A percentile compares a stretch with the other conserved stretches of the same genome.
These are phyloP conservation scores for Raphanus raphanistrum DNA, from an alignment of 345 rosid species.

Conservation along the genomic window DNA sequence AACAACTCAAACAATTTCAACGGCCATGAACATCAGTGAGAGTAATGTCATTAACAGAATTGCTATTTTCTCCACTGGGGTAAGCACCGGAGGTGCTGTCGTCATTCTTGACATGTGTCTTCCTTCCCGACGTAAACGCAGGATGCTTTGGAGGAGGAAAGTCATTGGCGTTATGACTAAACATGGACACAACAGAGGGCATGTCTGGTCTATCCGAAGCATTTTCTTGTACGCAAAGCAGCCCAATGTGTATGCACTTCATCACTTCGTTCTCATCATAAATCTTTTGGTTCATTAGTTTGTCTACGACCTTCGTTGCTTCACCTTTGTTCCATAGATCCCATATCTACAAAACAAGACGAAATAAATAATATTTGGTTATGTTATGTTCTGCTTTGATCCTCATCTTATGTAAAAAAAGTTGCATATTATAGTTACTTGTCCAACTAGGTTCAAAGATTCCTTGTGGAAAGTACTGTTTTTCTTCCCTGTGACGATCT, in stretches of 20 bases:
- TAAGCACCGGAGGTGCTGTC: slow-evolving; percentile 14
- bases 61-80: slow-evolving; percentile 25
- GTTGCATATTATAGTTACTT: slow-evolving; percentile 43
- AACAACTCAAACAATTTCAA: slow-evolving; percentile 8
- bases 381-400: slow-evolving; percentile 1
- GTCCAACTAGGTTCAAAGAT: slow-evolving; percentile 46
- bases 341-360: slow-evolving; percentile 49
- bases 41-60: slow-evolving; percentile 42
- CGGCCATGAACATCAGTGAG: slow-evolving; percentile 42
- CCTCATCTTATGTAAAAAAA: not conserved
- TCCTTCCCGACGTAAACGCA: slow-evolving; percentile 44
- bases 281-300: slow-evolving; percentile 25
- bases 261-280: slow-evolving; percentile 34
- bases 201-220: slow-evolving; percentile 60
- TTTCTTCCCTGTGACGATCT: slow-evolving; percentile 55
- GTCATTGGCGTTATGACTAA: slow-evolving; percentile 36
- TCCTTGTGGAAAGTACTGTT: slow-evolving; percentile 37
- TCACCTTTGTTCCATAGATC: slow-evolving; percentile 47
- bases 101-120: not conserved
- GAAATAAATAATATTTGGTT: not conserved
- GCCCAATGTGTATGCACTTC: slow-evolving; percentile 47
- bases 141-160: slow-evolving; percentile 57
- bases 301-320: slow-evolving; percentile 40
- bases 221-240: slow-evolving; percentile 57
- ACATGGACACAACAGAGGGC: slow-evolving; percentile 53